These are phyloP conservation scores for Craspedostauros australis DNA, from an alignment of 108 stramenopile species.

Conservation along the genomic window DNA sequence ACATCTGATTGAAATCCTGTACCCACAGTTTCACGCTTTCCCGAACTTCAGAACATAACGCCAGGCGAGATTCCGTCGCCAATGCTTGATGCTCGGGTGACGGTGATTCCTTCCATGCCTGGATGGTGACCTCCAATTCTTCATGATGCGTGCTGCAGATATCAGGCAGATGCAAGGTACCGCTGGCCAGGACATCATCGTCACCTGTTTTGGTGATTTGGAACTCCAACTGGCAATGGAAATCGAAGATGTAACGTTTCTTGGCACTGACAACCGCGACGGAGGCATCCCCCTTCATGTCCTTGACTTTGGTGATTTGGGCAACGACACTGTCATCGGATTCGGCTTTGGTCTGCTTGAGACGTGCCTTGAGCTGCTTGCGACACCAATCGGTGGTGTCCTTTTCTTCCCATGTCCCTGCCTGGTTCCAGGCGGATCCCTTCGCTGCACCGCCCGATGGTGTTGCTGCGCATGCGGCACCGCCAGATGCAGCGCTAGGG, in stretches of 20 bases:
- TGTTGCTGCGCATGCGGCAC: slow-evolving; percentile 1
- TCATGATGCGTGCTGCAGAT: slow-evolving; percentile 66
- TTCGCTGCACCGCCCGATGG: slow-evolving; percentile 1
- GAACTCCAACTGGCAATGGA: slow-evolving; percentile 53
- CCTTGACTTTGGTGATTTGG: slow-evolving; percentile 45
- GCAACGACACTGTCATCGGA: slow-evolving; percentile 16
- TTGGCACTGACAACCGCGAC: slow-evolving; percentile 89
- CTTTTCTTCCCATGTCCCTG: slow-evolving; percentile 95
- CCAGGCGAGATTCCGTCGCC: slow-evolving; percentile 28
- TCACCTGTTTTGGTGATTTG: slow-evolving; percentile 46
- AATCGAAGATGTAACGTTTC: slow-evolving; percentile 93
- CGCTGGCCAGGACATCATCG: slow-evolving; percentile 55
- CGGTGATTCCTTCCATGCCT: slow-evolving; percentile 58
- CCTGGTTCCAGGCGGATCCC: slow-evolving; percentile 79
- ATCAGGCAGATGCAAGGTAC: slow-evolving; percentile 63
- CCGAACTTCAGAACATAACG: slow-evolving; percentile 46
- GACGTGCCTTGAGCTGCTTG: slow-evolving; percentile 30
- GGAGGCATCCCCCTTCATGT: slow-evolving; percentile 89
- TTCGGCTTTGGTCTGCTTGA: slow-evolving; percentile 41
- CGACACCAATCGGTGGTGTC: slow-evolving; percentile 79
- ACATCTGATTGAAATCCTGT: slow-evolving; percentile 61
- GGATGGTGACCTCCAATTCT: slow-evolving; percentile 58
- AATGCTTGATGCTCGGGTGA: slow-evolving; percentile 3
- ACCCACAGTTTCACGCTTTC: slow-evolving; percentile 62
- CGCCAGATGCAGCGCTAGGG: slow-evolving; percentile 2